These are phyloP conservation scores for Astragalus glycyphyllos DNA, from an alignment of 306 rosid genomes.

Conservation along the genomic window DNA sequence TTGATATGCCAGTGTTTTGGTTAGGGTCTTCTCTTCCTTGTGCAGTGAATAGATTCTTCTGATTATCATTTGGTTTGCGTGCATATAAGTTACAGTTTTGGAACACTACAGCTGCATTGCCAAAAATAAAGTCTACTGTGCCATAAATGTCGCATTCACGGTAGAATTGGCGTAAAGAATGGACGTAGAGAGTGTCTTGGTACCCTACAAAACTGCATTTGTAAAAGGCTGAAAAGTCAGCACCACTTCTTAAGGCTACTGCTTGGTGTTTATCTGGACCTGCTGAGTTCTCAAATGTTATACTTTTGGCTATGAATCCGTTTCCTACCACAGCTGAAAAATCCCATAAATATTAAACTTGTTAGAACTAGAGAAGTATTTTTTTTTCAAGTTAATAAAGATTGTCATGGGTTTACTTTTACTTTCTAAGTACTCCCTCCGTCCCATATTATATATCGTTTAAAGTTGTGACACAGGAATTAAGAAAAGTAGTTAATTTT, in stretches of 20 bases:
- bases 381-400: background rate
- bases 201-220: conserved; percentile 80
- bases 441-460: no score
- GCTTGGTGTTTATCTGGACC: conserved; percentile 95
- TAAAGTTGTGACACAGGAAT: no score
- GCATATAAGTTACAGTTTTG: conserved; percentile 83
- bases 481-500: no score
- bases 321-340: conserved; percentile 72
- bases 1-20: conserved; percentile 82
- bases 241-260: conserved; percentile 70
- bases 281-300: conserved; percentile 81
- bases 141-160: conserved; percentile 87
- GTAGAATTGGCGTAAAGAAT: conserved; percentile 85
- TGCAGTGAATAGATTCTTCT: conserved; percentile 77
- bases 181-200: conserved; percentile 89
- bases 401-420: background rate
- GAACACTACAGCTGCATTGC: conserved; percentile 75
- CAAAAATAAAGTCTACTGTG: conserved; percentile 83
- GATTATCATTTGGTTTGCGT: conserved; percentile 65
- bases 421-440: no score
- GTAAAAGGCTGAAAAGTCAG: conserved; percentile 78
- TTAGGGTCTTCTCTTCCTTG: conserved; percentile 86
- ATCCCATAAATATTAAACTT: background rate
- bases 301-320: conserved; percentile 79
- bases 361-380: background rate